Conservation (phyloP, 164 flowering plant species). For the Warburgia ugandensis region DNA sequence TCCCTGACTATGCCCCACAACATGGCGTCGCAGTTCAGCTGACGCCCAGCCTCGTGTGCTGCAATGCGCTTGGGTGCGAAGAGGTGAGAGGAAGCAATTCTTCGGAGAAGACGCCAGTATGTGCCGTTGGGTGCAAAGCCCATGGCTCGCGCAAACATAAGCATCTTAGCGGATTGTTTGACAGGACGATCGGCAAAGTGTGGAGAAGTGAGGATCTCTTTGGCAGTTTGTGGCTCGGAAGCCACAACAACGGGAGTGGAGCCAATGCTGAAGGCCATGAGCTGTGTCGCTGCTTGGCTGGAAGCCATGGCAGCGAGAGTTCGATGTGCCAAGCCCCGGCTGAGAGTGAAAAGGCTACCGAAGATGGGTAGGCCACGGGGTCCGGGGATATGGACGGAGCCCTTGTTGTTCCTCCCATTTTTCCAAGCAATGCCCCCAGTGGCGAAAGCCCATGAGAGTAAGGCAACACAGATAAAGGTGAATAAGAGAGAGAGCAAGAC, state of each 20-base stretch:
- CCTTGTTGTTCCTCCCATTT: conserved; percentile 36
- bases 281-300: conserved; percentile 17
- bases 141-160: conserved; percentile 70
- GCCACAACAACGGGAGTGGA: conserved; percentile 53
- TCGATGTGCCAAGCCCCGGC: conserved; percentile 53
- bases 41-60: conserved; percentile 42
- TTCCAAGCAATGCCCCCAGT: conserved; percentile 63
- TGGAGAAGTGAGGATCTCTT: conserved; percentile 51
- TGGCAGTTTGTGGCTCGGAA: conserved; percentile 46
- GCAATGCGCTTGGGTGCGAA: conserved; percentile 45
- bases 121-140: conserved; percentile 73
- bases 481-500: no score
- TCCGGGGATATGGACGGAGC: conserved; percentile 44
- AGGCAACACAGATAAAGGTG: conserved; percentile 11
- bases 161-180: conserved; percentile 55
- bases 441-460: conserved; percentile 45
- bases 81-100: conserved; percentile 56
- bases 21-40: conserved; percentile 35
- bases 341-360: conserved; percentile 40
- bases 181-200: conserved; percentile 68
- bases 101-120: conserved; percentile 64
- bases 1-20: conserved; percentile 23
- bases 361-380: conserved; percentile 55
- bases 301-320: conserved; percentile 41
- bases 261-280: conserved; percentile 76